Evolutionary conservation across 2,329 filamentous ascomycete genomes (phyloP).

Genomic region (Aspergillus sp.): DNA sequence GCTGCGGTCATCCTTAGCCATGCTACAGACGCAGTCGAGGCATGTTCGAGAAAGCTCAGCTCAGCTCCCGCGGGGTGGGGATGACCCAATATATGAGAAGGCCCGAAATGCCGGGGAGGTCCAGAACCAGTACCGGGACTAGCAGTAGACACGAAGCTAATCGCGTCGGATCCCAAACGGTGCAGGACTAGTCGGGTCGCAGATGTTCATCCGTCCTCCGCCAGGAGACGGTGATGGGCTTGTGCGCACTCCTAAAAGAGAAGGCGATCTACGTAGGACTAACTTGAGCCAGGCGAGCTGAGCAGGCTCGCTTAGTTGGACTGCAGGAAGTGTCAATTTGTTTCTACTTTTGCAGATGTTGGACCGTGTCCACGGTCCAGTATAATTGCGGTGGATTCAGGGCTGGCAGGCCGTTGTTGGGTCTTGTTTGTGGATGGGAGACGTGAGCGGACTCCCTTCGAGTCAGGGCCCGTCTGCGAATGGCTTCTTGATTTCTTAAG

Average conservation of each 20-base stretch:
- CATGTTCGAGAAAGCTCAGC: constrained; percentile 2
- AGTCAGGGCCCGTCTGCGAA: neutral
- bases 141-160: neutral
- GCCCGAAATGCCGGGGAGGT: neutral
- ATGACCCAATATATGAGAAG: constrained; percentile 1
- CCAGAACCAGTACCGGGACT: neutral
- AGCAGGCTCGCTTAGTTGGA: neutral
- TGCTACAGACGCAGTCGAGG: constrained; percentile 8
- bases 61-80: neutral
- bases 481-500: neutral
- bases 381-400: neutral
- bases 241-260: neutral
- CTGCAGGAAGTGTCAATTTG: neutral
- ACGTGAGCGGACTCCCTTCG: neutral
- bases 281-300: neutral
- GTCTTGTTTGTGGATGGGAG: neutral
- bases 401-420: neutral
- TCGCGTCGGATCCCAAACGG: neutral
- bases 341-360: neutral
- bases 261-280: neutral
- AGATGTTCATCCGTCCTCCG: neutral
- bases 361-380: neutral
- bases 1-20: constrained; percentile 24
- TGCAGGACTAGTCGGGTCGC: neutral
- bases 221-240: neutral